These are phyloP conservation scores for Saccharata proteae DNA, from an alignment of 2,329 filamentous ascomycete genomes.

Conservation along the genomic window DNA sequence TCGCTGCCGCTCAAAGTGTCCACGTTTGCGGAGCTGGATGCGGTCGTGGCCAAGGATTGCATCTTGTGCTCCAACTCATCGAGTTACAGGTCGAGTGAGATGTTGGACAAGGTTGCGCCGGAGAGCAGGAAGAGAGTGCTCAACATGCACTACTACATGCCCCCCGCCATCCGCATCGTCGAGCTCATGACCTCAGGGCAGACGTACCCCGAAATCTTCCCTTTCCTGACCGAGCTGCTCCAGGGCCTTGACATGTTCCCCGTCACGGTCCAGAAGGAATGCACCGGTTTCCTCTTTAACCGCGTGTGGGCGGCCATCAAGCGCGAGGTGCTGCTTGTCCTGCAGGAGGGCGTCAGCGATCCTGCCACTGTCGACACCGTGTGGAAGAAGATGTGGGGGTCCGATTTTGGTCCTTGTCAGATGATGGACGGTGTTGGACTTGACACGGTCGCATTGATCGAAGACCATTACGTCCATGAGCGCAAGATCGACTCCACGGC, in stretches of 20 bases:
- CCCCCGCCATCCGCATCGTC: conserved; percentile 30
- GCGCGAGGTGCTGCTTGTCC: conserved; percentile 36
- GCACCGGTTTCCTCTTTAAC: conserved; percentile 44
- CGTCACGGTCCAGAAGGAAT: conserved; percentile 34
- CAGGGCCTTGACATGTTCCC: conserved; percentile 30
- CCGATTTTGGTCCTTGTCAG: conserved; percentile 20
- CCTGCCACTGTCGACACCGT: conserved; percentile 39
- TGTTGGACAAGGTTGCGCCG: conserved; percentile 32
- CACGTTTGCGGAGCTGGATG: conserved; percentile 37
- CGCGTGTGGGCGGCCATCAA: conserved; percentile 47
- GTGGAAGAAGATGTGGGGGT: conserved; percentile 31
- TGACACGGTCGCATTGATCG: conserved; percentile 43
- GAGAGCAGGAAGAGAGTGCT: conserved; percentile 28
- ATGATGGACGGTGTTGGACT: conserved; percentile 41
- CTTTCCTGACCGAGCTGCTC: conserved; percentile 31
- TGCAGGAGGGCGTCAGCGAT: conserved; percentile 37
- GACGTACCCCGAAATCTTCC: conserved; percentile 32
- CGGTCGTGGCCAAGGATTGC: conserved; percentile 29
- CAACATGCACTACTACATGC: conserved; percentile 43
- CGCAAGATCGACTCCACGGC: conserved; percentile 31
- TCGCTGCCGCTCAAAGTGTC: conserved; percentile 36
- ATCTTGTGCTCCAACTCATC: conserved; percentile 42
- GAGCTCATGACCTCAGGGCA: conserved; percentile 43
- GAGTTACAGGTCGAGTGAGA: conserved; percentile 39
- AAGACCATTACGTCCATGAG: conserved; percentile 41